Evolutionary conservation across 805 yeast genomes (phyloP), one percentile per base, ranked within the genome.

Genomic region (Candida ipomoeae): DNA sequence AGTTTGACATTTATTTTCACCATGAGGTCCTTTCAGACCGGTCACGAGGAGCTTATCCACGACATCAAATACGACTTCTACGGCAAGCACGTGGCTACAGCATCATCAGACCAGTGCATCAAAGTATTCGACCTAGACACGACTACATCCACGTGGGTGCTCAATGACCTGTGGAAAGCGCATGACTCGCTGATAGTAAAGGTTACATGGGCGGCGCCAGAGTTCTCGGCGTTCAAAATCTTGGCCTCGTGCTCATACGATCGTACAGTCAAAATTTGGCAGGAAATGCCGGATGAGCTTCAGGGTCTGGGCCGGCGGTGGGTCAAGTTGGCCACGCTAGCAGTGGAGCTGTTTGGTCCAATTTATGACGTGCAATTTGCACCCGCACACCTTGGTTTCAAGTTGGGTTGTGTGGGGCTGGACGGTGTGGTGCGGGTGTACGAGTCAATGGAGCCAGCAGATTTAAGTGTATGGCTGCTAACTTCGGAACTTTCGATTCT

Each of bases 121-220:
- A 89, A 89, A 62, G 91, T 94, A 32, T 94, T 90, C 65, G 92
- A 88, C 63, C 71, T 86, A 33, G 87, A 85, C 58, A 68, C 82
- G 14, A 70, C 77, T 26, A 77, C 85, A 1, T 80, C 79, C n/a
- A 77, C 82, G 17, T 94, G 98, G 98, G 80, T 80, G 17, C 69
- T 88, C 49, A 84, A 85, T 61, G 97, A 92, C 67, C 83, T 87
- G 44, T 94, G 97, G 95, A 87, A 87, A 57, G 98, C 98, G 0
- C 99, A 94, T 64, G 97, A 94, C 60, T 83, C 96, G 6, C 81
- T 90, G 51, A 81, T 94, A 23, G 87, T 89, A 18, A 81, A 85
- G 57, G 75, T 94, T 8, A 82, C 83, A 43, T 94, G 97, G 95
- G 97, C 98, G 0, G 86, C 89, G 46, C 99, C 99, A 1, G 95